Evolutionary conservation across 2,329 filamentous ascomycete species (phyloP).

Genomic region (Cladosporium sphaerospermum): DNA sequence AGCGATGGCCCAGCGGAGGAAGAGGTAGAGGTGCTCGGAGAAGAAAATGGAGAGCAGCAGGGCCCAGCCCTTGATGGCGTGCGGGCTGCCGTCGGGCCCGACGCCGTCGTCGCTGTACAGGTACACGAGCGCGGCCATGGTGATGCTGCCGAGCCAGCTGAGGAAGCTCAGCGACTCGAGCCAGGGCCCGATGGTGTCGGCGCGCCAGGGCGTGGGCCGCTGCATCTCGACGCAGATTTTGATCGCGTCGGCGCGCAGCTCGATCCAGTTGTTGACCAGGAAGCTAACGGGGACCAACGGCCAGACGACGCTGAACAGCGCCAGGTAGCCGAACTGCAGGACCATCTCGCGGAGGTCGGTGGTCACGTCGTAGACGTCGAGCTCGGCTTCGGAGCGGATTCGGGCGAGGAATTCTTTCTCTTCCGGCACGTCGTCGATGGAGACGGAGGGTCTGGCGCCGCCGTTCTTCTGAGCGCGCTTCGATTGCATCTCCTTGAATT

Average conservation of each 20-base stretch:
- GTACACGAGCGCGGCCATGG: conserved; percentile 80
- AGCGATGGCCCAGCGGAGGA: conserved; percentile 65
- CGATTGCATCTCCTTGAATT: conserved; percentile 69
- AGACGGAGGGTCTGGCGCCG: conserved; percentile 33
- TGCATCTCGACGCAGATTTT: conserved; percentile 90
- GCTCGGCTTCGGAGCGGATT: conserved; percentile 74
- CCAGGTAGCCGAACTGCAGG: conserved; percentile 75
- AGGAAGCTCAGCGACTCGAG: conserved; percentile 78
- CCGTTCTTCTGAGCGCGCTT: conserved; percentile 53
- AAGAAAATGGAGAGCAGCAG: conserved; percentile 76
- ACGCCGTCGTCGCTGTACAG: conserved; percentile 70
- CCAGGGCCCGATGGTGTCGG: conserved; percentile 93
- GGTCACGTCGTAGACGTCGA: conserved; percentile 83
- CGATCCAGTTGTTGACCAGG: conserved; percentile 92
- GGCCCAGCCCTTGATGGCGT: conserved; percentile 70
- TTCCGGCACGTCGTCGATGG: conserved; percentile 61
- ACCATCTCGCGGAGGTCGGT: conserved; percentile 91
- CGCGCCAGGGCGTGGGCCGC: conserved; percentile 79
- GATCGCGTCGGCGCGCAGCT: conserved; percentile 85
- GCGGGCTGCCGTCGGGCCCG: conserved; percentile 60
- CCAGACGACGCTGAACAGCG: conserved; percentile 90
- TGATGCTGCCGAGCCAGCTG: conserved; percentile 89
- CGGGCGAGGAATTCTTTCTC: conserved; percentile 75
- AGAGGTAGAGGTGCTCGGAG: conserved; percentile 84
- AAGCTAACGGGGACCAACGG: conserved; percentile 86